Base-by-base conservation (phyloP, 495 filamentous ascomycete genomes). In the Talaromyces liani region DNA sequence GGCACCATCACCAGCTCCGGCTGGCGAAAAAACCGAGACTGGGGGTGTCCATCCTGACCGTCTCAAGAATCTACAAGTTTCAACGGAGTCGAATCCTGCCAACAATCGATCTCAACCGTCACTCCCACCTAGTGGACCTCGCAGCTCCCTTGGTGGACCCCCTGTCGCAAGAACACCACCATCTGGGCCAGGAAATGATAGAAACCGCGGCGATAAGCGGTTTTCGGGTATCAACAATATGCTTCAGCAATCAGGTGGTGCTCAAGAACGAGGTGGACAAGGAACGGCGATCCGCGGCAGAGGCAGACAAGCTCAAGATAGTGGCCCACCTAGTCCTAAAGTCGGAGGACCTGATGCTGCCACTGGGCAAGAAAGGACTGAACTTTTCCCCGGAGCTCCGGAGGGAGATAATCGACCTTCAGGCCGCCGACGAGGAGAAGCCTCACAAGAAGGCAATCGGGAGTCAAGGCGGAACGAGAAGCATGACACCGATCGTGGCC, bases 11-110 rank as follows among this genome's bases (percentile, higher is more conserved):
- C 68, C 71, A 10, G 58, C 67, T 24, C 57, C 64, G 36, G 36
- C 36, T 14, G 14, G 36, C 5, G 76, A 71, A n/a, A 65, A 64
- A 41, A 62, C 69, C 14, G 72, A 77, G 31, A 68, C 68, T 27
- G 66, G 72, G 4, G 80, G 81, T 6, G 76, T 84, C 22, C 81
- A 83, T 53, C 81, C 80, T 7, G 81, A 84, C 63, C 75, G 81
- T 36, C 69, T 83, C 9, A 79, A 75, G 62, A 69, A 65, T 58
- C 12, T 75, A 51, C 61, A 70, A 61, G 66, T 71, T 59, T n/a
- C 70, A 36, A 16, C 64, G 10, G 62, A 72, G 18, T 53, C 68
- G 41, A 24, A 64, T 51, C 62, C 72, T 66, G 68, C 67, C 1
- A 61, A 55, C 58, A 49, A 54, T 49, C 70, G 71, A 45, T 66